Evolutionary conservation across 768 basidiomycete genomes (phyloP).

Genomic region (Cystobasidium tubakii): DNA sequence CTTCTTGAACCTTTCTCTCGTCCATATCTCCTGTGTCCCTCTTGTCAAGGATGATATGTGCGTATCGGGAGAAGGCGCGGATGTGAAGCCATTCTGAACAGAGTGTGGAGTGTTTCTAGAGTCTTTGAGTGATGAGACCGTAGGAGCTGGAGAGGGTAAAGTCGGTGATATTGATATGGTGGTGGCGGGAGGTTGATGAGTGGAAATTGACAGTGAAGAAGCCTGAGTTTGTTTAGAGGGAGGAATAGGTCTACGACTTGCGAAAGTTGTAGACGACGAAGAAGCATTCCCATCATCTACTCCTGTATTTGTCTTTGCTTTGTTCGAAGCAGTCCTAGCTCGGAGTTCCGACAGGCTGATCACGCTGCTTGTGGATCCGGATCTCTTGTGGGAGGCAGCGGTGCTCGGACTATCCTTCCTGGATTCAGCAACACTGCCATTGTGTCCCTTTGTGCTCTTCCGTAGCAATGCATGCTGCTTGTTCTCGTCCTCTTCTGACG

Average conservation of each 20-base stretch:
- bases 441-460: not conserved
- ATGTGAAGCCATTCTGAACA: not conserved
- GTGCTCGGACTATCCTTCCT: not conserved
- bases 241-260: not conserved
- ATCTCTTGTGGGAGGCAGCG: not conserved
- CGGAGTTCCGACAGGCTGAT: not conserved
- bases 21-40: not conserved
- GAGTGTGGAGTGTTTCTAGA: not conserved
- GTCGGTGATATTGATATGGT: not conserved
- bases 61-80: not conserved
- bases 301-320: not conserved
- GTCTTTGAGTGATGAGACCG: not conserved
- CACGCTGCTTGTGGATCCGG: slow-evolving; percentile 9
- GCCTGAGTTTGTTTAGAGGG: not conserved
- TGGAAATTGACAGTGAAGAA: not conserved
- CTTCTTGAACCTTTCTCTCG: slow-evolving; percentile 10
- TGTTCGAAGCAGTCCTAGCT: not conserved
- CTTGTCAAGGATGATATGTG: not conserved
- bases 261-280: not conserved
- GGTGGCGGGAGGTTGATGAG: not conserved
- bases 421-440: not conserved
- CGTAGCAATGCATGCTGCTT: not conserved
- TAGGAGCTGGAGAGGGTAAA: not conserved
- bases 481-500: not conserved
- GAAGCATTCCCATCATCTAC: slow-evolving; percentile 49